Conservation (phyloP, 805 yeast genomes). For the Candida insectalens region DNA sequence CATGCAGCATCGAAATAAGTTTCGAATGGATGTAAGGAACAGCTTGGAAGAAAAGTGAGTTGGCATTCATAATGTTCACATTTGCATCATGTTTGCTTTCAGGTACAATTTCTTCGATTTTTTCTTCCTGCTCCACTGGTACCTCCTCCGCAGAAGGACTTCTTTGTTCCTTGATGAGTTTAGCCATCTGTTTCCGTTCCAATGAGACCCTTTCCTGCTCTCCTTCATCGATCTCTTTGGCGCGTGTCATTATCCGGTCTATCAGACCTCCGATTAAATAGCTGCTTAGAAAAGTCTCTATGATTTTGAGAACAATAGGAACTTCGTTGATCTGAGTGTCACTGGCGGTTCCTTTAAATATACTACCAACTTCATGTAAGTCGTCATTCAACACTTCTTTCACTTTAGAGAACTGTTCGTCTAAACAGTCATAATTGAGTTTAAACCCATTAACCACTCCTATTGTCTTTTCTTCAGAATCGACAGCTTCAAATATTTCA, state of each 20-base stretch:
- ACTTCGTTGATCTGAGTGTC: conserved; percentile 19
- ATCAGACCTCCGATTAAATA: conserved; percentile 26
- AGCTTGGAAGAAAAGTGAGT: conserved; percentile 25
- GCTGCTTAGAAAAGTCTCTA: conserved; percentile 26
- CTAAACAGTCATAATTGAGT: conserved; percentile 15
- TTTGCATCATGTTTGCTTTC: conserved; percentile 3
- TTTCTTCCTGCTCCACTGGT: conserved; percentile 10
- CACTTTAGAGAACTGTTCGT: conserved; percentile 15
- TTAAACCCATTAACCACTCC: conserved; percentile 22
- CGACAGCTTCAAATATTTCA: conserved; percentile 10
- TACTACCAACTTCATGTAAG: conserved; percentile 18
- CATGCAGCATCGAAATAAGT: conserved; percentile 14
- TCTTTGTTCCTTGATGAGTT: background rate
- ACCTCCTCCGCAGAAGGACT: background rate
- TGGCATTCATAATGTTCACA: conserved; percentile 24
- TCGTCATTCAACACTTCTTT: conserved; percentile 14
- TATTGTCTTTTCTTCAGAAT: conserved; percentile 5
- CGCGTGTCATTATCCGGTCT: conserved; percentile 20
- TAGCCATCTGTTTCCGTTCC: background rate
- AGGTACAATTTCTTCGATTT: conserved; percentile 12
- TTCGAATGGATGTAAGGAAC: conserved; percentile 25
- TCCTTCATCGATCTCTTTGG: conserved; percentile 24
- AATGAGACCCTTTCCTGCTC: background rate
- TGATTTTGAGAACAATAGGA: conserved; percentile 24
- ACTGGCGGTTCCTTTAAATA: conserved; percentile 10